phyloP scores from a whole-genome alignment of 495 filamentous ascomycete species.

The Xylaria scruposa region DNA sequence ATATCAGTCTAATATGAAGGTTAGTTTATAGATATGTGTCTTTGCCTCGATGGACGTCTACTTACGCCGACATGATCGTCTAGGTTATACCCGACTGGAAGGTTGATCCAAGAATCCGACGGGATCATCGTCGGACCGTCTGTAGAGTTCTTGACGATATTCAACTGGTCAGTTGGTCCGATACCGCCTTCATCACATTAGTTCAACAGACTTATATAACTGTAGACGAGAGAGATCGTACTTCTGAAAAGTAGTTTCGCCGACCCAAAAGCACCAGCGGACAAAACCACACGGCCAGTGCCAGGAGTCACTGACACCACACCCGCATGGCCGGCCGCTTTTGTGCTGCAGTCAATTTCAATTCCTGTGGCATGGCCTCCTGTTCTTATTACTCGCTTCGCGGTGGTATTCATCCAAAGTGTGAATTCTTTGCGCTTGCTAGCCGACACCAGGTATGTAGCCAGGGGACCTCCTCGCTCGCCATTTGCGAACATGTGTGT shows the following conservation, averaged over 20 bases:
- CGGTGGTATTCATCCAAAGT: slow-evolving; percentile 64
- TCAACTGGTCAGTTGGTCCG: slow-evolving; percentile 58
- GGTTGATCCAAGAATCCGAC: slow-evolving; percentile 62
- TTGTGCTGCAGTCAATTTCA: slow-evolving; percentile 58
- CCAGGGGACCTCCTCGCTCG: slow-evolving; percentile 67
- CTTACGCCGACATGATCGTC: slow-evolving; percentile 64
- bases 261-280: slow-evolving; percentile 66
- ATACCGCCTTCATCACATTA: slow-evolving; percentile 52
- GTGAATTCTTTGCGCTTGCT: slow-evolving; percentile 62
- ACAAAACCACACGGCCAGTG: slow-evolving; percentile 65
- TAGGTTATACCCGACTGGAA: slow-evolving; percentile 69
- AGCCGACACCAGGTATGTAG: slow-evolving; percentile 67
- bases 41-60: not conserved
- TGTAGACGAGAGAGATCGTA: slow-evolving; percentile 6
- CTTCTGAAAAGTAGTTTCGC: slow-evolving; percentile 62
- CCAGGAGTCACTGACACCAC: slow-evolving; percentile 58
- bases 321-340: slow-evolving; percentile 55
- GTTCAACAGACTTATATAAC: not conserved
- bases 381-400: slow-evolving; percentile 63
- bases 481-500: slow-evolving; percentile 66
- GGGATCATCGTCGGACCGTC: slow-evolving; percentile 52
- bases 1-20: slow-evolving; percentile 52
- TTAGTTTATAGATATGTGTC: not conserved
- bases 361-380: slow-evolving; percentile 63
- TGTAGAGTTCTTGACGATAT: slow-evolving; percentile 53